These are phyloP conservation scores for Quercus tomentella DNA, from an alignment of 331 rosid species.

Conservation along the genomic window DNA sequence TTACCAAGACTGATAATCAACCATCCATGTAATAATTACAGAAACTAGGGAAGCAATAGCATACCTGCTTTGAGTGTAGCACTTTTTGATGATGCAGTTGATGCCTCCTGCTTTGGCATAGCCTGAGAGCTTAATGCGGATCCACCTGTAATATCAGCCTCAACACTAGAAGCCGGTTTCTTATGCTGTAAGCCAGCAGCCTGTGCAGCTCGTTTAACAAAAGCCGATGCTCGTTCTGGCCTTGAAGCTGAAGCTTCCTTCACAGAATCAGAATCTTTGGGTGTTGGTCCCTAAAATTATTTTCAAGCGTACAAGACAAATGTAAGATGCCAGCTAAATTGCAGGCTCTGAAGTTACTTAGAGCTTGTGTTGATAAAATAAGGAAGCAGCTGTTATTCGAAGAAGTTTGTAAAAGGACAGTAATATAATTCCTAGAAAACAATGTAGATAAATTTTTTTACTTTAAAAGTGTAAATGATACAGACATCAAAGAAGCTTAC, in stretches of 20 bases:
- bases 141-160: slow-evolving; percentile 85
- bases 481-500: slow-evolving; percentile 49
- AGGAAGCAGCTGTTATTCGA: background rate
- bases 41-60: slow-evolving; percentile 8
- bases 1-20: background rate
- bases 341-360: background rate
- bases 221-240: slow-evolving; percentile 49
- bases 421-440: slow-evolving; percentile 8
- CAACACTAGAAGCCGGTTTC: slow-evolving; percentile 86
- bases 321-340: background rate
- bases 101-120: slow-evolving; percentile 70
- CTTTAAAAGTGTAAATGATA: slow-evolving; percentile 6
- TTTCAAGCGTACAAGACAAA: slow-evolving; percentile 6
- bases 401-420: background rate
- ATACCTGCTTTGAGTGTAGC: slow-evolving; percentile 60
- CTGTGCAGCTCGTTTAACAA: slow-evolving; percentile 55
- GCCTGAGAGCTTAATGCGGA: slow-evolving; percentile 72
- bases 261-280: slow-evolving; percentile 57
- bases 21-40: background rate
- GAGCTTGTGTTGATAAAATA: background rate
- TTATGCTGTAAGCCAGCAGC: slow-evolving; percentile 48
- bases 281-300: slow-evolving; percentile 51
- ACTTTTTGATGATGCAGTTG: slow-evolving; percentile 74
- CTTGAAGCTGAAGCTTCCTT: slow-evolving; percentile 54
- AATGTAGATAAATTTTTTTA: slow-evolving; percentile 1